A percentile compares a stretch with the other conserved stretches of the same genome.
These are phyloP conservation scores for Kodamaea lidongshanica DNA, from an alignment of 805 yeast genomes.

Conservation along the genomic window DNA sequence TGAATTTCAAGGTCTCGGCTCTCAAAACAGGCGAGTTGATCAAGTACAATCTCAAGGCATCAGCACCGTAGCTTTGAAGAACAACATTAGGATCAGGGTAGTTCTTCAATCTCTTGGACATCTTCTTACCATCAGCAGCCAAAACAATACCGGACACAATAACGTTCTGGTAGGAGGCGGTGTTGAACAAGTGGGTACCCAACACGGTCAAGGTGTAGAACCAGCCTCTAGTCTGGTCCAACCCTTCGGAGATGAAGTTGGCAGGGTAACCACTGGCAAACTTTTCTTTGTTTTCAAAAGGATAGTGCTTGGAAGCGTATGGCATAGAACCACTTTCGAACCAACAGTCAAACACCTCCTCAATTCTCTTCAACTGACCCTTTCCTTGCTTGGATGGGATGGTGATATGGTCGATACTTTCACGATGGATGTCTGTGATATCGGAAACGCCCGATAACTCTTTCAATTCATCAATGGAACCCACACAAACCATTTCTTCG, in stretches of 20 bases:
- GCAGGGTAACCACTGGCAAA: conserved; percentile 86
- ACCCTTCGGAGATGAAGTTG: conserved; percentile 95
- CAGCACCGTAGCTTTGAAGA: conserved; percentile 90
- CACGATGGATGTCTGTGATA: conserved; percentile 92
- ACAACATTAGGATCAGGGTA: conserved; percentile 91
- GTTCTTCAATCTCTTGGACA: conserved; percentile 97
- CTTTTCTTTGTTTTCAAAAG: conserved; percentile 75
- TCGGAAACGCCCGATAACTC: conserved; percentile 74
- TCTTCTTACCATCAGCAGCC: conserved; percentile 97
- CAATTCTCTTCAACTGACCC: conserved; percentile 81
- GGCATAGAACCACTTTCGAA: conserved; percentile 99
- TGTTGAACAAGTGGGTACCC: conserved; percentile 89
- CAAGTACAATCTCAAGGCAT: conserved; percentile 90
- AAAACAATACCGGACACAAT: conserved; percentile 94
- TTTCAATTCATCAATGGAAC: conserved; percentile 82
- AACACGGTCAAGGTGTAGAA: conserved; percentile 92
- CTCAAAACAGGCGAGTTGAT: conserved; percentile 96
- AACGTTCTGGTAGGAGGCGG: conserved; percentile 91
- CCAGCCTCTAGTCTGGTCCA: conserved; percentile 99
- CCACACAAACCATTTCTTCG: conserved; percentile 88
- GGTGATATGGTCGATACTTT: conserved; percentile 81
- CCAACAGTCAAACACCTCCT: conserved; percentile 99
- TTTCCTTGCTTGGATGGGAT: conserved; percentile 90
- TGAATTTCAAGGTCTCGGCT: conserved; percentile 94
- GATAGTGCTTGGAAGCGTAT: conserved; percentile 93